These are phyloP conservation scores for Mucor saturninus DNA, from an alignment of 371 early-diverging fungal species.

Conservation along the genomic window DNA sequence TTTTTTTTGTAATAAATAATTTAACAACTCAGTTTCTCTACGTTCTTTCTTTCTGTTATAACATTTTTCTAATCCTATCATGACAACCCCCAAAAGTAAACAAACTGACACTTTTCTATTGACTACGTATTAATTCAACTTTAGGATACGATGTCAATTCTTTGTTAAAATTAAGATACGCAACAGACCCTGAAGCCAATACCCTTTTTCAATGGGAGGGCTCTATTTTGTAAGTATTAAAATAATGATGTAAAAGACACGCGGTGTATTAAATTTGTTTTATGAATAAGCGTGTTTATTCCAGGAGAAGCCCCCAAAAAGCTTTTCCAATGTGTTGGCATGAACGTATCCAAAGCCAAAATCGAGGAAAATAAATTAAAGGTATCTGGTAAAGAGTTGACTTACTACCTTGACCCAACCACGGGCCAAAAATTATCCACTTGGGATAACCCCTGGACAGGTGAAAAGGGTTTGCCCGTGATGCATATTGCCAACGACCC, in stretches of 20 bases:
- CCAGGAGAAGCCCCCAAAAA: conserved; percentile 42
- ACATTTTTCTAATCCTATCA: neutral
- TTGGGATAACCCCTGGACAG: conserved; percentile 50
- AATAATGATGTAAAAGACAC: neutral
- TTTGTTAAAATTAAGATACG: conserved; percentile 24
- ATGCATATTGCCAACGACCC: conserved; percentile 50
- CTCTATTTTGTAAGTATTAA: conserved; percentile 35
- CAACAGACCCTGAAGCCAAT: conserved; percentile 30
- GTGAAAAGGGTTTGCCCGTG: conserved; percentile 37
- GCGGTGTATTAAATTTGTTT: neutral
- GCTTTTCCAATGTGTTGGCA: conserved; percentile 40
- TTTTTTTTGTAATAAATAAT: too few species aligned
- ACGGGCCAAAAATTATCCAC: conserved; percentile 31
- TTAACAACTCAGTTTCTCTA: neutral
- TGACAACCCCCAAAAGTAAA: neutral
- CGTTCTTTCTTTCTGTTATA: neutral
- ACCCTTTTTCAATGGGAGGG: conserved; percentile 50
- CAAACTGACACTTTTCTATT: neutral
- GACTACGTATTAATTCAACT: neutral
- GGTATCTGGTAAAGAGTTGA: conserved; percentile 35
- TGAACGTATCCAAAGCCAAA: conserved; percentile 43
- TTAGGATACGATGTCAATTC: conserved; percentile 9
- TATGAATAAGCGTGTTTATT: conserved; percentile 30
- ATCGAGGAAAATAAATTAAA: conserved; percentile 32
- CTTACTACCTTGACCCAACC: conserved; percentile 40